Evolutionary conservation across 805 yeast species (phyloP).

Genomic region (Barnettozyma pratensis): DNA sequence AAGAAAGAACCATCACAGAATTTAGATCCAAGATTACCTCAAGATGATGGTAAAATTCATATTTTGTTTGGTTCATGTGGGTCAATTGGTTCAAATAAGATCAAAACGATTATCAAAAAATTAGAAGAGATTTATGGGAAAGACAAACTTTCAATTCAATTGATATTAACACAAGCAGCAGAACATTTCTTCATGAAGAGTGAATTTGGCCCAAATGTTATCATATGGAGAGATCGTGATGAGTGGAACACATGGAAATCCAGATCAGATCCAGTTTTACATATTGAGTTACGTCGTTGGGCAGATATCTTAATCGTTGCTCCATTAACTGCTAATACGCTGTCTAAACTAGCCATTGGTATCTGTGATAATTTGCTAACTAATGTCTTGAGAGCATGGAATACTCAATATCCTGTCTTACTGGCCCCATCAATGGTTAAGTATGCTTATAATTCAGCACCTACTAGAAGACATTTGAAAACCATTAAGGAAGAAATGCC

Average conservation of each 20-base stretch:
- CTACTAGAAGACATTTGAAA: slow-evolving; percentile 78
- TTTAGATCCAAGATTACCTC: slow-evolving; percentile 59
- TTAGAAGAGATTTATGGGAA: slow-evolving; percentile 74
- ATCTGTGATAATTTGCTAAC: slow-evolving; percentile 90
- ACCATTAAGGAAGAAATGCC: slow-evolving; percentile 86
- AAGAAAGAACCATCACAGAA: slow-evolving; percentile 40
- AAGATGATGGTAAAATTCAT: slow-evolving; percentile 86
- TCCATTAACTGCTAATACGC: slow-evolving; percentile 91
- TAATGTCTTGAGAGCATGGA: slow-evolving; percentile 92
- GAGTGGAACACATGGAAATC: slow-evolving; percentile 90
- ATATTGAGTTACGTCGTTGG: slow-evolving; percentile 93
- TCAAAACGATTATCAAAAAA: slow-evolving; percentile 74
- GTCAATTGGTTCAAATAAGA: slow-evolving; percentile 76
- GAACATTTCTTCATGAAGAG: slow-evolving; percentile 64
- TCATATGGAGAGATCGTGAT: slow-evolving; percentile 89
- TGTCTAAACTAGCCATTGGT: slow-evolving; percentile 86
- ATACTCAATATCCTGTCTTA: slow-evolving; percentile 80
- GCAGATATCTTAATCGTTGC: slow-evolving; percentile 91
- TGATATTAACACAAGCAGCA: slow-evolving; percentile 81
- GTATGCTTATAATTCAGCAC: slow-evolving; percentile 82
- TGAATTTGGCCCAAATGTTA: slow-evolving; percentile 54
- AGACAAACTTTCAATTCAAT: slow-evolving; percentile 73
- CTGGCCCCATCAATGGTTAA: slow-evolving; percentile 97
- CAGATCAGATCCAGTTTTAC: slow-evolving; percentile 86
- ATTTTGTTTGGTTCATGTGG: slow-evolving; percentile 87